Evolutionary conservation across 2,329 filamentous ascomycete genomes (phyloP), one percentile per base, ranked within the genome.

Genomic region (Aplosporella prunicola): DNA sequence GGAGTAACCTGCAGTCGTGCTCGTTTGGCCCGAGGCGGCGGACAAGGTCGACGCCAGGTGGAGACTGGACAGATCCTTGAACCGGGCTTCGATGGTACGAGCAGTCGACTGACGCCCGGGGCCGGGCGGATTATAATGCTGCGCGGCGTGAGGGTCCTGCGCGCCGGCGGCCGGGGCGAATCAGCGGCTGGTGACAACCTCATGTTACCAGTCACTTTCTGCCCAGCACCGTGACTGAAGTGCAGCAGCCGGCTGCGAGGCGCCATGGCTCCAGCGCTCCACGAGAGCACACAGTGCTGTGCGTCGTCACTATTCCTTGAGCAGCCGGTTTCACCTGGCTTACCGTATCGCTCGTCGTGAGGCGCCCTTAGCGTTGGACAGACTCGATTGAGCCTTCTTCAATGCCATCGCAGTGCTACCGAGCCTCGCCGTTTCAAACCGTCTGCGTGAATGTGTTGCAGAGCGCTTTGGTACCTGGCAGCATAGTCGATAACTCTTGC

Each of bases 381-480:
- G 54, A 52, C 52, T 53, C 48, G 51, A 55, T 54, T 46, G 48
- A 48, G 51, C 45, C 32, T 42, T 51, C 44, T 50, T 44, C 47
- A 47, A 49, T 48, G 52, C 45, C 37, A 33, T 39, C 39, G 28
- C 27, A 36, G 58, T 61, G 56, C 55, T 51, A 61, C 58, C 45
- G 36, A 47, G 46, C 48, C 46, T 52, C 46, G 49, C 49, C 56
- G 53, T 58, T 60, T 57, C 52, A 54, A 51, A 47, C 48, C 51
- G 52, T 45, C 48, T 53, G 49, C 44, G 50, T 47, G 42, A 50
- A 52, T 48, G 56, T 55, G 56, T 57, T 51, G 55, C 57, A 56
- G 49, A 50, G 49, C 49, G 51, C 50, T 51, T 54, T 57, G 44
- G 58, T 62, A 47, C 57, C 58, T 61, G 56, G 57, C 52, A 53